Evolutionary conservation across 768 basidiomycete species (phyloP), one percentile per base, ranked within the genome.

Genomic region (Mycena sanguinolenta): DNA sequence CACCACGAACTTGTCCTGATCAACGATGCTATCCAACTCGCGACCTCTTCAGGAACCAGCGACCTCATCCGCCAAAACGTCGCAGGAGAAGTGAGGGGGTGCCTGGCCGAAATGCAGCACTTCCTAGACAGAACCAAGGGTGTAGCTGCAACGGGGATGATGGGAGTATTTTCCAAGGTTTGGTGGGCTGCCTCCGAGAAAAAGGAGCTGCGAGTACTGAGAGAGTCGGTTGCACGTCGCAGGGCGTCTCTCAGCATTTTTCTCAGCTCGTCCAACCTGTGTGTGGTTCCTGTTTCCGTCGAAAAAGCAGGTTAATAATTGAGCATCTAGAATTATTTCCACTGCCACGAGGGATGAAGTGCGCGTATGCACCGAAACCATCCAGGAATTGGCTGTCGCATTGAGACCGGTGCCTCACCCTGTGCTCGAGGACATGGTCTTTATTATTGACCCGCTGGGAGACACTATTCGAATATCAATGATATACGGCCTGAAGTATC

Each of bases 221-320:
- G n/a, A n/a, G n/a, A n/a, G n/a, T n/a, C n/a, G n/a, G n/a, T n/a
- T n/a, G n/a, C n/a, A n/a, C n/a, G n/a, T n/a, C n/a, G n/a, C n/a
- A 44, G 63, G 23, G 53, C 63, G n/a, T 30, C 54, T 16, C 63
- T 65, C 39, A 21, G 42, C 25, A 10, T 65, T 28, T 42, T 65
- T n/a, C 23, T 65, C n/a, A 44, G 54, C 54, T 57, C 54, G 9
- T 65, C 63, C 7, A 65, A 65, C 27, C 32, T 65, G 63, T 65
- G 14, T 13, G 63, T 21, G 44, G 17, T 4, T 46, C 44, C 8
- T 42, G 4, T 49, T 1, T 42, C 14, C 19, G 1, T 6, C 6
- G n/a, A n/a, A n/a, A 25, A 6, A 23, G 36, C 4, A 58, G 2
- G 14, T 6, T 13, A 39, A 23, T 58, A 8, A 58, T 27, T 28